Conservation (phyloP, 1,139 yeast genomes). For the Taiozyma sp. region DNA sequence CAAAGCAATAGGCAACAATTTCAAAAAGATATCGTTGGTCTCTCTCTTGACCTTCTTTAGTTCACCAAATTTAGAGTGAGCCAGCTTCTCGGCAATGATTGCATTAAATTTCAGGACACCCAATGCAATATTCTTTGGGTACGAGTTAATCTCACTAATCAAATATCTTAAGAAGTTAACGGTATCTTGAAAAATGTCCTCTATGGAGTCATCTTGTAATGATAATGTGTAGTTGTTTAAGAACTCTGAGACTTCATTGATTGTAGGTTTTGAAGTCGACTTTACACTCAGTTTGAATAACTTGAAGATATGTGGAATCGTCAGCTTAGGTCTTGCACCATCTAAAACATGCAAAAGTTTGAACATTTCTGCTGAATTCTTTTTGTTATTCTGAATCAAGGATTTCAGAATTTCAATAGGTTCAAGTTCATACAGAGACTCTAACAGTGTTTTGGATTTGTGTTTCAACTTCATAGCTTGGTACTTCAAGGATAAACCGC, state of each 20-base stretch:
- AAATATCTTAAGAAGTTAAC: slow-evolving; percentile 58
- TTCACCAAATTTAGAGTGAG: slow-evolving; percentile 56
- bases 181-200: slow-evolving; percentile 65
- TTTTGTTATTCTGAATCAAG: slow-evolving; percentile 36
- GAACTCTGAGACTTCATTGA: slow-evolving; percentile 37
- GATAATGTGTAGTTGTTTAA: slow-evolving; percentile 56
- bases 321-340: slow-evolving; percentile 76
- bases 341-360: slow-evolving; percentile 74
- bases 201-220: slow-evolving; percentile 69
- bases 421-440: slow-evolving; percentile 64
- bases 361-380: slow-evolving; percentile 30
- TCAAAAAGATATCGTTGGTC: slow-evolving; percentile 56
- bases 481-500: slow-evolving; percentile 43
- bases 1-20: slow-evolving; percentile 43
- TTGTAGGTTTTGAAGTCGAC: slow-evolving; percentile 8
- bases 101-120: slow-evolving; percentile 47
- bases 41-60: slow-evolving; percentile 61
- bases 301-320: slow-evolving; percentile 46
- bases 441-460: slow-evolving; percentile 64
- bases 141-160: slow-evolving; percentile 41
- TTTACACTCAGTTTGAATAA: slow-evolving; percentile 8
- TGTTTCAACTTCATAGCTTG: slow-evolving; percentile 68
- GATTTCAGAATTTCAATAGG: slow-evolving; percentile 72
- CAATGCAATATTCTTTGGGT: slow-evolving; percentile 43
- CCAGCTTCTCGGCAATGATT: slow-evolving; percentile 50